Evolutionary conservation across 352 stramenopile genomes (phyloP).

Genomic region (Pythium coloratum): DNA sequence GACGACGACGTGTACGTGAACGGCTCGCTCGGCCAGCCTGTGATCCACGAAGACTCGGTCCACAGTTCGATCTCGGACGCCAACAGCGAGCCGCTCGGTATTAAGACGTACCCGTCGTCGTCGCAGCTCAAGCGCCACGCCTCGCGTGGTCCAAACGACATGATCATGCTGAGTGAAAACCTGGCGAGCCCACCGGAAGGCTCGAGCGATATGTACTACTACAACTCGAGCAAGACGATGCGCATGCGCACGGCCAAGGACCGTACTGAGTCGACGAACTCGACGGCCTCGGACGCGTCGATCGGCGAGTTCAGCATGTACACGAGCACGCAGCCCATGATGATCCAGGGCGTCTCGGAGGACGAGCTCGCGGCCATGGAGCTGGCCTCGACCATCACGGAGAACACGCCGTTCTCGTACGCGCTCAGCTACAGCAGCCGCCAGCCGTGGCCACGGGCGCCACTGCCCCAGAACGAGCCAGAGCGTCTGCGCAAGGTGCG

Average conservation of each 20-base stretch:
- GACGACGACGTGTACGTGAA: constrained; percentile 39
- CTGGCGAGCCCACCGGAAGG: constrained; percentile 19
- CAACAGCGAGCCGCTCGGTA: constrained; percentile 44
- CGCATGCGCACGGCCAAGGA: constrained; percentile 21
- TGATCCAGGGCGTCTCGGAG: constrained; percentile 39
- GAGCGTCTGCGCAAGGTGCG: constrained; percentile 70
- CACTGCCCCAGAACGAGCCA: constrained; percentile 63
- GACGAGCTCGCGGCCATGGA: constrained; percentile 61
- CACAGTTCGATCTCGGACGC: constrained; percentile 56
- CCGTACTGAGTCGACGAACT: constrained; percentile 29
- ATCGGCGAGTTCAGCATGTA: constrained; percentile 50
- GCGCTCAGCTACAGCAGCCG: constrained; percentile 78
- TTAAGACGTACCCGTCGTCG: constrained; percentile 46
- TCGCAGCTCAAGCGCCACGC: constrained; percentile 13
- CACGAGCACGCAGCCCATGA: constrained; percentile 28
- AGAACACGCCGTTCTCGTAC: constrained; percentile 83
- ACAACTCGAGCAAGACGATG: constrained; percentile 20
- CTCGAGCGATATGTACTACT: constrained; percentile 23
- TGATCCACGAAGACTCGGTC: constrained; percentile 37
- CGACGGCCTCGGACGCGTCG: constrained; percentile 37
- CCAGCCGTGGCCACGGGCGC: constrained; percentile 82
- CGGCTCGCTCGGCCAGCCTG: constrained; percentile 27
- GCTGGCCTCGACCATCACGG: constrained; percentile 56
- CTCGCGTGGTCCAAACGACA: constrained; percentile 43
- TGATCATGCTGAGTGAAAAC: constrained; percentile 50